Conservation (phyloP, 2,329 filamentous ascomycete genomes). For the Exserohilum rostratum region DNA sequence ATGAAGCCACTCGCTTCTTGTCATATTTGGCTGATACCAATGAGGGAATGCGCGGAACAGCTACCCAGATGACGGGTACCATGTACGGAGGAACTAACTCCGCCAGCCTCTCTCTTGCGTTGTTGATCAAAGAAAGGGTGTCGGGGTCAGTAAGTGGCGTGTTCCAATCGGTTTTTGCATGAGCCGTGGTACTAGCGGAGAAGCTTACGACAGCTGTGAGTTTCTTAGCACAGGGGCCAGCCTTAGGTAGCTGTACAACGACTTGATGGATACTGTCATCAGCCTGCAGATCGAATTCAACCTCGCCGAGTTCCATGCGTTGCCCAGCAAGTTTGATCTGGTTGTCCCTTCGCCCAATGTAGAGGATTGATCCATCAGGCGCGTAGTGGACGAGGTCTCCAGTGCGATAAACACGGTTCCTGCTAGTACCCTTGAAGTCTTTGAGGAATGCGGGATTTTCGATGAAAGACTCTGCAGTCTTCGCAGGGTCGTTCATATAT, state of each 20-base stretch:
- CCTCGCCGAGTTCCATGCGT: constrained; percentile 45
- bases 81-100: constrained; percentile 41
- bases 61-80: constrained; percentile 44
- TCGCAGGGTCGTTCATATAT: constrained; percentile 36
- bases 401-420: constrained; percentile 39
- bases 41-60: constrained; percentile 43
- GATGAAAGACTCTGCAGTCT: constrained; percentile 36
- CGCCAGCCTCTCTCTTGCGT: constrained; percentile 35
- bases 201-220: constrained; percentile 54
- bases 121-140: constrained; percentile 38
- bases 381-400: constrained; percentile 43
- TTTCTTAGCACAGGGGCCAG: constrained; percentile 50
- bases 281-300: constrained; percentile 39
- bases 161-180: constrained; percentile 32
- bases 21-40: constrained; percentile 41
- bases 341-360: constrained; percentile 42
- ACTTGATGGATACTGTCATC: constrained; percentile 44
- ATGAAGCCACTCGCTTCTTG: constrained; percentile 46
- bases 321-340: constrained; percentile 46
- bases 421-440: constrained; percentile 7
- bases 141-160: constrained; percentile 39
- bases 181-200: constrained; percentile 25
- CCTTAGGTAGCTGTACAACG: constrained; percentile 53
- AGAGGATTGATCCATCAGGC: constrained; percentile 35
- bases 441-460: constrained; percentile 33